Evolutionary conservation across 176 grass and related monocot species (phyloP).

Genomic region (Oryza australiensis): DNA sequence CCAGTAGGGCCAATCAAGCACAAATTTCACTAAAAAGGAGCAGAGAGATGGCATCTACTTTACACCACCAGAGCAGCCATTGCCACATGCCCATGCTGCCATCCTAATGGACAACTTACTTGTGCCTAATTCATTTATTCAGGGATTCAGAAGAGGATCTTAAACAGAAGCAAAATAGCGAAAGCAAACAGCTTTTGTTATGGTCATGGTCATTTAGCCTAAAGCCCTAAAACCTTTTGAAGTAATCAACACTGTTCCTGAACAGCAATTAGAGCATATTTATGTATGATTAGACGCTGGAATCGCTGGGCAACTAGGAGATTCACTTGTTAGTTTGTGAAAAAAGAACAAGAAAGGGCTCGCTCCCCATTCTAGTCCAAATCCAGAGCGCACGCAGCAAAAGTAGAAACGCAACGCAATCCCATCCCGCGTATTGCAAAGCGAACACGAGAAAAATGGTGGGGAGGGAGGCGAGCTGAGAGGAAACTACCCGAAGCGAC

Average conservation of each 20-base stretch:
- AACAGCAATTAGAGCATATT: constrained; percentile 32
- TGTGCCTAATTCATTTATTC: background rate
- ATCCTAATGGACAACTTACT: background rate
- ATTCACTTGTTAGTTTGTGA: background rate
- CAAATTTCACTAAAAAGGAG: background rate
- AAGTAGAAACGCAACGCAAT: no score
- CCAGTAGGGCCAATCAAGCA: no score
- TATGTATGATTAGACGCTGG: background rate
- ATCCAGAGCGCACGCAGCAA: background rate
- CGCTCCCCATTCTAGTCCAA: background rate
- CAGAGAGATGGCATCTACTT: background rate
- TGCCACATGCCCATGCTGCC: background rate
- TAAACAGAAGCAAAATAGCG: background rate
- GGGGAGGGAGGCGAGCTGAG: background rate
- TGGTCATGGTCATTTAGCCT: background rate
- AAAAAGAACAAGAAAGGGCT: background rate
- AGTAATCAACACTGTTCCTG: background rate
- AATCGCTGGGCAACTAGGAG: background rate
- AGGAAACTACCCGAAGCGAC: constrained; percentile 23
- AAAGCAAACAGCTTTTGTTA: background rate
- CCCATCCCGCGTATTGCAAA: background rate
- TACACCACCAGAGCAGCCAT: background rate
- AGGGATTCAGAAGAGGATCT: background rate
- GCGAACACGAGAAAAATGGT: background rate
- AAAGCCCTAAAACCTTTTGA: background rate